phyloP scores from a whole-genome alignment of 176 grass and related monocot genomes.

The Tillandsia leiboldiana region DNA sequence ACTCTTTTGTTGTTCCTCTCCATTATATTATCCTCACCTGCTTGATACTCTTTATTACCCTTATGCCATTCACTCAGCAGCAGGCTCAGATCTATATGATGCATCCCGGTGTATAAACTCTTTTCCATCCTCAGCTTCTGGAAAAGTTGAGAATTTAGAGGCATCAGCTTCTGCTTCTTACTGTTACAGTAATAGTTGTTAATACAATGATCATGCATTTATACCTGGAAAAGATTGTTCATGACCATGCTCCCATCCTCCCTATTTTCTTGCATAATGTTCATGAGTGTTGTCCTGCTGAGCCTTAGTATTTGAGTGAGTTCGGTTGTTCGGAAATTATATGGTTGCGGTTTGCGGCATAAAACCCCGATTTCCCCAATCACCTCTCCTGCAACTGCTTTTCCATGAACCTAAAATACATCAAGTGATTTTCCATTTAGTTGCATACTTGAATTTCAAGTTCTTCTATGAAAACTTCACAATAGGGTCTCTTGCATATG shows the following conservation, averaged over 20 bases:
- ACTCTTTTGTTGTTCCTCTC: slow-evolving; percentile 11
- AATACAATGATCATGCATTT: neutral
- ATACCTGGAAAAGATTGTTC: slow-evolving; percentile 19
- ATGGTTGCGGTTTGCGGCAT: slow-evolving; percentile 17
- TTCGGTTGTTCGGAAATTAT: slow-evolving; percentile 16
- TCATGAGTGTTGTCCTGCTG: slow-evolving; percentile 4
- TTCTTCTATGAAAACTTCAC: no score
- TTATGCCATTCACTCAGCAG: slow-evolving; percentile 5
- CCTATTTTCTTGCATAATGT: slow-evolving; percentile 7
- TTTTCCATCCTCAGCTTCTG: slow-evolving; percentile 25
- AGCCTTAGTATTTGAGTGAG: slow-evolving; percentile 22
- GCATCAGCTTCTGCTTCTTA: neutral
- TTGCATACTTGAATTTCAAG: no score
- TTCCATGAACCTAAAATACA: slow-evolving; percentile 15
- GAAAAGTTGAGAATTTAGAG: neutral
- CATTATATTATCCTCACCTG: neutral
- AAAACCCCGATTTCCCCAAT: slow-evolving; percentile 18
- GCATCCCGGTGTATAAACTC: neutral
- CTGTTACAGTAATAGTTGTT: neutral
- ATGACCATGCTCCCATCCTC: slow-evolving; percentile 11
- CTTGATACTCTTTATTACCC: no score
- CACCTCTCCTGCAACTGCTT: slow-evolving; percentile 11
- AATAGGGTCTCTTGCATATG: no score
- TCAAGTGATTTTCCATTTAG: no score
- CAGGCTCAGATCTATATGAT: neutral